Base-by-base conservation (phyloP, 148 eudicot genomes). In the Vaccinium darrowii region DNA sequence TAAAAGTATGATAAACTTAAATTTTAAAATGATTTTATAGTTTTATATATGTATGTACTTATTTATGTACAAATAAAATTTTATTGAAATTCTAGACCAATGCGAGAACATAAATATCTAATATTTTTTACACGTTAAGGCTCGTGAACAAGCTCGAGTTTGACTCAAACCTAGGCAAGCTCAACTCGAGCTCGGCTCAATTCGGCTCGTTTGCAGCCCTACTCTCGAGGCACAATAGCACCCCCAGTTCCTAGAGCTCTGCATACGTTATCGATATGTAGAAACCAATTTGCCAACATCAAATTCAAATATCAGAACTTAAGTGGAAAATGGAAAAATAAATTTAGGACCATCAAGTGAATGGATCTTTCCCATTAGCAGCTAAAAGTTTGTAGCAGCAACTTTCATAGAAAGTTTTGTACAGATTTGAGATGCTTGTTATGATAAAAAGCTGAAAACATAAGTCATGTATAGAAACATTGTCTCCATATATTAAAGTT, bases 361-460 rank as follows among this genome's bases (percentile, higher is more conserved):
- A 33, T 3, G 77, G 77, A 36, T 73, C 77, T 73, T 73, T 36
- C n/a, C 77, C 47, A 36, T 36, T 73, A 16, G 77, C 76, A 33
- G 21, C 76, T 12, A 72, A 33, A 72, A 72, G 43, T 36, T 72
- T 1, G 76, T 33, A 72, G n/a, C 76, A 16, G 76, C 49, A 73
- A 33, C 21, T 73, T 36, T 73, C 50, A 51, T 39, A 36, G 8
- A 73, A 33, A 73, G 10, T 39, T 2, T 43, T 74, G 23, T 74
- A 74, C 78, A 74, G 78, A 74, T 74, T 74, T 74, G 78, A 74
- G 78, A 74, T 74, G 51, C 74, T 69, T 27, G 74, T 69, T 69
- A 69, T 69, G 74, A 30, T 69, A 69, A 39, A 30, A 1, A 30
- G 18, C 36, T 69, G 74, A 69, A 27, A 13, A 69, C 30, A 69